A percentile compares a stretch with the other conserved stretches of the same genome.
These are phyloP conservation scores for Aspergillus brunneoviolaceus DNA, from an alignment of 2,329 filamentous ascomycete genomes.

Conservation along the genomic window DNA sequence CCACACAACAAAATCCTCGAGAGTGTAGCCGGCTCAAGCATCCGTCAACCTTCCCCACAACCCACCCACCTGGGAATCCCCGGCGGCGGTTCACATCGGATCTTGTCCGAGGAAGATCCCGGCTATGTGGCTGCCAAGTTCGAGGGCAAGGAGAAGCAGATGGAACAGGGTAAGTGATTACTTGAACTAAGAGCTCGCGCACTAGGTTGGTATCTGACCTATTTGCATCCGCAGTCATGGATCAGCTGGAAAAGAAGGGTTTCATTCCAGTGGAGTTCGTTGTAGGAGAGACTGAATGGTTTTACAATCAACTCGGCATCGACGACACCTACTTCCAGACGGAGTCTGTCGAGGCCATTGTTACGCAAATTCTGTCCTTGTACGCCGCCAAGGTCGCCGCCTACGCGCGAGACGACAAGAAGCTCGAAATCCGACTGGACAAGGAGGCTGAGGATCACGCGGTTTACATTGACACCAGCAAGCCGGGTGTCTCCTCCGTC, in stretches of 20 bases:
- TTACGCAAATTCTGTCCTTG: slow-evolving; percentile 90
- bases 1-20: slow-evolving; percentile 60
- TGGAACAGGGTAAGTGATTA: slow-evolving; percentile 65
- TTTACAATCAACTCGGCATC: slow-evolving; percentile 96
- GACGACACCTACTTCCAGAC: slow-evolving; percentile 98
- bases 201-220: not conserved
- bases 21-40: slow-evolving; percentile 51
- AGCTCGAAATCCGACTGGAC: slow-evolving; percentile 88
- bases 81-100: slow-evolving; percentile 59
- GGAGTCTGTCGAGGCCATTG: slow-evolving; percentile 80
- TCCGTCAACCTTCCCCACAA: slow-evolving; percentile 77
- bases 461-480: slow-evolving; percentile 97
- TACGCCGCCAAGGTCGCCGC: slow-evolving; percentile 97
- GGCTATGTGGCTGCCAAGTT: slow-evolving; percentile 96
- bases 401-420: slow-evolving; percentile 88
- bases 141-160: slow-evolving; percentile 87
- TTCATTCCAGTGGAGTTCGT: slow-evolving; percentile 85
- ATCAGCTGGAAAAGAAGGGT: slow-evolving; percentile 71
- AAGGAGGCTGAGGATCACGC: slow-evolving; percentile 94
- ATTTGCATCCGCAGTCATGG: slow-evolving; percentile 64
- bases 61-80: slow-evolving; percentile 81
- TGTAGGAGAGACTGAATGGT: slow-evolving; percentile 87
- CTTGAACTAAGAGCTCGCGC: not conserved
- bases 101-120: slow-evolving; percentile 83
- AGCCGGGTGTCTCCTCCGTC: slow-evolving; percentile 74